Conservation (phyloP, 495 filamentous ascomycete genomes). For the Aspergillus sclerotioniger region DNA sequence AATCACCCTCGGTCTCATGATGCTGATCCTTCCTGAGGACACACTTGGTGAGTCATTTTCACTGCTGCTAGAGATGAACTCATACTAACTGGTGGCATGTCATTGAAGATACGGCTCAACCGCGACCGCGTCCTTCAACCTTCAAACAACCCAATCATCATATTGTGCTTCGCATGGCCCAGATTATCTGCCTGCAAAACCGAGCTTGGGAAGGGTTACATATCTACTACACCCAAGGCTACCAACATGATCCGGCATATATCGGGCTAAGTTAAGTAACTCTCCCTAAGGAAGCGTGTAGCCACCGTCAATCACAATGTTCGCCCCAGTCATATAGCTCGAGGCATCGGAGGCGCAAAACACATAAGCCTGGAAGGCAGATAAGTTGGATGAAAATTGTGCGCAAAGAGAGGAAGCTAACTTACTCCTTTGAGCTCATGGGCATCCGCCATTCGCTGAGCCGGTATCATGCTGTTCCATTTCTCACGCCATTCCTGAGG, state of each 20-base stretch:
- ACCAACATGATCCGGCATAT: not conserved
- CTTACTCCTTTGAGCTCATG: conserved; percentile 32
- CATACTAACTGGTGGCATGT: too few relatives aligned
- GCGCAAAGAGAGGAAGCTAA: not conserved
- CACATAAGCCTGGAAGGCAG: conserved; percentile 22
- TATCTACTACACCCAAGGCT: too few relatives aligned
- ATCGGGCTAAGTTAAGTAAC: not conserved
- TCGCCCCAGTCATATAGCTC: conserved; percentile 34
- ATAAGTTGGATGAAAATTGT: not conserved
- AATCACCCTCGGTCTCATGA: too few relatives aligned
- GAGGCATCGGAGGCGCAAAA: conserved; percentile 33
- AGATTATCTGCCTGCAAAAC: too few relatives aligned
- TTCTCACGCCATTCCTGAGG: conserved; percentile 22
- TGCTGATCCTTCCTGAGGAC: too few relatives aligned
- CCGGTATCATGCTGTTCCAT: conserved; percentile 30
- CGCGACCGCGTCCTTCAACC: too few relatives aligned
- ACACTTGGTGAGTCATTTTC: too few relatives aligned
- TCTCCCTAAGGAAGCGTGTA: conserved; percentile 24
- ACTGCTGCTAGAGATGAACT: too few relatives aligned
- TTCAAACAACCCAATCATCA: too few relatives aligned
- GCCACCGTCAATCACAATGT: conserved; percentile 33
- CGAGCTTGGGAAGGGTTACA: too few relatives aligned
- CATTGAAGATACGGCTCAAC: too few relatives aligned
- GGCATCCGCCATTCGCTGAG: conserved; percentile 24
- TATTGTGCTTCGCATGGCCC: too few relatives aligned